These are phyloP conservation scores for Aspergillus coremiiformis DNA, from an alignment of 495 filamentous ascomycete species.

Conservation along the genomic window DNA sequence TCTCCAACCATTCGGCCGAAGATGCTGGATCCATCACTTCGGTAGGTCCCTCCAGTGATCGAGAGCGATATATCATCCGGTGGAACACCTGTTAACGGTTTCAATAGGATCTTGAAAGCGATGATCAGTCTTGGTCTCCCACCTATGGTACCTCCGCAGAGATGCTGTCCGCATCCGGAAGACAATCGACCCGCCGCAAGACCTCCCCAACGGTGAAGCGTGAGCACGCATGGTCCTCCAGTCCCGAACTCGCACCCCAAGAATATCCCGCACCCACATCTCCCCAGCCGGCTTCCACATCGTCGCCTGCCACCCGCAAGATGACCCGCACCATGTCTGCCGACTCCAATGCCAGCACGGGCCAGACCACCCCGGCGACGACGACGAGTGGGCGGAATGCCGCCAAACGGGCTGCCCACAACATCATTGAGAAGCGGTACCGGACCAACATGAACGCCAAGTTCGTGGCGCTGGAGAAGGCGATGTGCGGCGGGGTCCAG, in stretches of 20 bases:
- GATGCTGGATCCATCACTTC: slow-evolving; percentile 31
- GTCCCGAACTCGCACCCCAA: slow-evolving; percentile 29
- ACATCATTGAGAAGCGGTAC: slow-evolving; percentile 48
- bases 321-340: slow-evolving; percentile 24
- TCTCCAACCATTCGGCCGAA: slow-evolving; percentile 27
- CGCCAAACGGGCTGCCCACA: slow-evolving; percentile 45
- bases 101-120: slow-evolving; percentile 35
- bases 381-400: slow-evolving; percentile 30
- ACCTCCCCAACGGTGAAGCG: background rate
- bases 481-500: slow-evolving; percentile 25
- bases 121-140: slow-evolving; percentile 35
- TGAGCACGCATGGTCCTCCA: slow-evolving; percentile 26
- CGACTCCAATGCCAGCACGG: slow-evolving; percentile 23
- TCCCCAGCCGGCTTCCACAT: slow-evolving; percentile 11
- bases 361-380: slow-evolving; percentile 10
- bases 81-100: slow-evolving; percentile 2
- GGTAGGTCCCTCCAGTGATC: slow-evolving; percentile 17
- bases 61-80: background rate
- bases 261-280: slow-evolving; percentile 12
- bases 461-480: slow-evolving; percentile 39
- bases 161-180: slow-evolving; percentile 10
- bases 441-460: slow-evolving; percentile 50
- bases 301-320: slow-evolving; percentile 20
- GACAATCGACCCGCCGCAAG: slow-evolving; percentile 12
- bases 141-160: slow-evolving; percentile 7